Evolutionary conservation across 73 alveolate genomes (phyloP).

Genomic region (Blepharisma stoltei): DNA sequence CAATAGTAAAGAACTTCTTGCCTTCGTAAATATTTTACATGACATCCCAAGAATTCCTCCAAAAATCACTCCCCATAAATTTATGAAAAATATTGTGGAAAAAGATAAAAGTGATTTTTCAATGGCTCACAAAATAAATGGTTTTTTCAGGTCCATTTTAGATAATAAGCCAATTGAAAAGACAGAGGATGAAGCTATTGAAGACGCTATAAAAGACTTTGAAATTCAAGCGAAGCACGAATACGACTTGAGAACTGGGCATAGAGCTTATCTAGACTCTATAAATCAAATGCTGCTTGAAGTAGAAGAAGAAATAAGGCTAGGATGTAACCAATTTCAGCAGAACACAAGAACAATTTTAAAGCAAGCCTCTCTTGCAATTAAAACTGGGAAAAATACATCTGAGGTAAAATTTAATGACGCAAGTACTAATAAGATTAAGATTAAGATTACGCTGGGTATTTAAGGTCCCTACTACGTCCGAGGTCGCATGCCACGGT

Average conservation of each 20-base stretch:
- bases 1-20: neutral
- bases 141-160: neutral
- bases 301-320: constrained; percentile 11
- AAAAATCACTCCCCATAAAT: neutral
- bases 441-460: too few species aligned
- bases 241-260: neutral
- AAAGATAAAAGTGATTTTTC: neutral
- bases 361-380: constrained; percentile 2
- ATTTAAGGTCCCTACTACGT: too few species aligned
- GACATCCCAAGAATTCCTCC: constrained; percentile 20
- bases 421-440: too few species aligned
- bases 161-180: neutral
- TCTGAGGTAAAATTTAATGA: neutral
- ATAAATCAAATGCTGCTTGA: constrained; percentile 17
- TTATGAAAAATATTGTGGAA: constrained; percentile 3
- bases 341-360: neutral
- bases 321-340: neutral
- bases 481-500: too few species aligned
- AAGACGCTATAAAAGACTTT: neutral
- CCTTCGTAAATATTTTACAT: neutral
- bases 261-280: constrained; percentile 19
- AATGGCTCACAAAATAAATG: neutral
- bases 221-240: constrained; percentile 18
- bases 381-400: constrained; percentile 4
- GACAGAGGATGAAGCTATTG: neutral